Percentiles rank a stretch among this genome's conserved stretches.
These are phyloP conservation scores for Epipyxis sp. DNA, from an alignment of 108 stramenopile species.

Conservation along the genomic window DNA sequence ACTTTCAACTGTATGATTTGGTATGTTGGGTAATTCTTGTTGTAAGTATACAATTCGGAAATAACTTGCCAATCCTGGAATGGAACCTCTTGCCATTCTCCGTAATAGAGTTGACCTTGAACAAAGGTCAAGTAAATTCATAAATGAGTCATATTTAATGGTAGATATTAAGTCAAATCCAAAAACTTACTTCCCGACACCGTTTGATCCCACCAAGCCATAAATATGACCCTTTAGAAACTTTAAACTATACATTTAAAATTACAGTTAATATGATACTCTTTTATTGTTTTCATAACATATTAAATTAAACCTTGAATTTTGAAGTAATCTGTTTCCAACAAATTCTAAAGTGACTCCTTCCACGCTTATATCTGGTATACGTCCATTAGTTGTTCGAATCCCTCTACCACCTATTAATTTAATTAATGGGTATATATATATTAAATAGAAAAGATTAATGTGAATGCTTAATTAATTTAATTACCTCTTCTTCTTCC, in stretches of 20 bases:
- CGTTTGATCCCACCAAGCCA: constrained; percentile 23
- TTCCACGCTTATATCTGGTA: constrained; percentile 21
- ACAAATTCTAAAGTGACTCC: constrained; percentile 12
- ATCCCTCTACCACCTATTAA: not conserved
- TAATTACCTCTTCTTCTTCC: not conserved
- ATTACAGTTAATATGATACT: not conserved
- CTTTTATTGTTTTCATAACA: not conserved
- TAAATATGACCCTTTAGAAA: constrained; percentile 11
- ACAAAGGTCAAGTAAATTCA: no score
- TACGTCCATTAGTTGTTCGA: not conserved
- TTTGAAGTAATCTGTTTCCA: constrained; percentile 1
- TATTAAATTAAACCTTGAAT: not conserved
- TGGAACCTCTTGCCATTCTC: not conserved
- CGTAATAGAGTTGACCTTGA: constrained; percentile 1
- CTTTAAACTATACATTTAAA: not conserved
- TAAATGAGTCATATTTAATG: no score
- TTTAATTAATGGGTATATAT: no score
- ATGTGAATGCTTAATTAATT: no score
- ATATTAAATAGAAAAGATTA: no score
- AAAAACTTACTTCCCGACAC: constrained; percentile 30
- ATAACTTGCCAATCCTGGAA: not conserved
- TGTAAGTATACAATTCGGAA: constrained; percentile 9
- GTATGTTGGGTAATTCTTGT: not conserved
- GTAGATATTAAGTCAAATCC: no score
- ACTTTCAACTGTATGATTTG: not conserved